Evolutionary conservation across 2,329 filamentous ascomycete species (phyloP), one percentile per base, ranked within the genome.

Genomic region (Aspergillus pseudoviridinutans): DNA sequence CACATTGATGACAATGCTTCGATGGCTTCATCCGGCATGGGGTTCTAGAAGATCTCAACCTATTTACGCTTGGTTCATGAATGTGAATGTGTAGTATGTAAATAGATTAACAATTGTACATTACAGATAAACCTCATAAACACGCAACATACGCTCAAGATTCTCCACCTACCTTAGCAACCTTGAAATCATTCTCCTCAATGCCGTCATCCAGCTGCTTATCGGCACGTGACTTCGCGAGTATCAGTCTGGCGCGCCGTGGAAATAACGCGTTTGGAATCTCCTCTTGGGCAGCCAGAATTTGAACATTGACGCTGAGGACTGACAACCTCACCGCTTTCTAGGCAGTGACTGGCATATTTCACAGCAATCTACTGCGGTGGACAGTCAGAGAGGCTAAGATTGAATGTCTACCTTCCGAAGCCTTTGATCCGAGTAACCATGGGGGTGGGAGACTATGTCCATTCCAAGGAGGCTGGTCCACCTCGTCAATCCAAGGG

Each of bases 401-500:
- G 32, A 14, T 47, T 17, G 22, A 17, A 47, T 47, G 44, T 17
- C 20, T 17, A 25, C 8, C 25, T 51, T 55, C 55, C 41, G 25
- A 42, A 24, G 41, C 22, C 17, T 44, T 49, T 49, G 35, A 50
- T 52, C 49, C 38, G 14, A 51, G 38, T 35, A 56, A 70, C 51
- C 41, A 77, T 77, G 75, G 74, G 72, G 38, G 72, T 77, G 53
- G 74, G 73, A 55, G 74, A 77, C 58, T 77, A 74, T 65, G 65
- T 77, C 58, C 74, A 74, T 60, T 70, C 72, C 53, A 75, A 70
- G 62, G 70, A 74, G 61, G 67, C 64, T 50, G 68, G 66, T 57
- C 69, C 68, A 53, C 65, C 60, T 60, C 70, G 66, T 56, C 62
- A 67, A 51, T 53, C 61, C 20, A 58, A 61, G 44, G 64, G 60